Base-by-base conservation (phyloP, 1,284 basidiomycete species). In the Moniliella sp. region DNA sequence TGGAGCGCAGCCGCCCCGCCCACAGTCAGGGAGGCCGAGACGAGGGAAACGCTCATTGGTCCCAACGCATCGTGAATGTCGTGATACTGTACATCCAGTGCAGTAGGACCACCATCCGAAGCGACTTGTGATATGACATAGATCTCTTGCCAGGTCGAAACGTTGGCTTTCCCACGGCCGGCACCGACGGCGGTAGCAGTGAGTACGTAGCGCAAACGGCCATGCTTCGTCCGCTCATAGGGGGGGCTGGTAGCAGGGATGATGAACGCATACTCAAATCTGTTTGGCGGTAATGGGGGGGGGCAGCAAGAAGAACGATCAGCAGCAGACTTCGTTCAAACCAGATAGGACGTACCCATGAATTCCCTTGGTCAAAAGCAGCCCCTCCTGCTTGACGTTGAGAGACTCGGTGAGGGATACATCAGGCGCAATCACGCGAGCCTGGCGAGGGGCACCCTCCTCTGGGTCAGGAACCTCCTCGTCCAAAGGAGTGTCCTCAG, bases 221-320 rank as follows among this genome's bases (percentile, higher is more conserved):
- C 56, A 27, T 59, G 43, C 41, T 45, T 43, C 37, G 39, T 44
- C 8, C 56, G 44, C 44, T 57, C 52, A 23, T 49, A 57, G 7
- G 56, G 50, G 8, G 56, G 30, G 0, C 42, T 37, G 25, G 48
- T 52, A 9, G 56, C 51, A 1, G 56, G 54, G 15, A 57, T 42
- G 37, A 59, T 51, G 36, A 57, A 54, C 16, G 50, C 42, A 28
- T 57, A 57, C 31, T 57, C 52, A 31, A 59, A 57, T 26, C 29
- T 38, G 28, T 14, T 25, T 3, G 9, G 23, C 12, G 23, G 23
- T 12, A 21, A 13, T 15, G 26, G 31, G 3, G 23, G 23, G 21
- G 16, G 27, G 23, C 18, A 12, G 13, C 25, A 17, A 5, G 23
- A 14, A 15, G 31, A n/a, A 5, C 8, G 18, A n/a, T 9, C 16